Base-by-base conservation (phyloP, 2,329 filamentous ascomycete species). In the Fusarium austroafricanum region DNA sequence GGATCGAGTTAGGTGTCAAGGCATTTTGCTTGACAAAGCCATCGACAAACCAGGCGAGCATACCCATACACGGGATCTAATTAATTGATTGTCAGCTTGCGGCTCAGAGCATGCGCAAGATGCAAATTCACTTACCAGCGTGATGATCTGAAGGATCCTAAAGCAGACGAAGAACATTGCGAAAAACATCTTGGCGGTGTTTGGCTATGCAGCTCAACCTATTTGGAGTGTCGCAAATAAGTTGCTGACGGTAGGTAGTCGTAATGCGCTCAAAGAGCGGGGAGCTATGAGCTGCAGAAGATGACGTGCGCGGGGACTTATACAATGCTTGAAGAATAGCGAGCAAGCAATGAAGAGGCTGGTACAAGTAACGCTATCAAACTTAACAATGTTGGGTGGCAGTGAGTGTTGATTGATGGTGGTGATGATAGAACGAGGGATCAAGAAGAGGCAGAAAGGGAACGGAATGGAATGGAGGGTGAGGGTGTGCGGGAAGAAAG, bases 41-140 rank as follows among this genome's bases (percentile, higher is more conserved):
- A 77, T 90, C 78, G 68, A 91, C 85, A 75, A 91, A 90, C 82
- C 85, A 90, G 71, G 86, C 84, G 53, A 90, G 85, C 85, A 91
- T 90, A 79, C 89, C 88, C 77, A 91, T 83, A 23, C 81, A 84
- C 42, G 88, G 88, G 75, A 90, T 89, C 88, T 90, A 68, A 15
- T 47, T 7, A 17, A 44, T 23, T 17, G 2, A 44, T 58, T 29
- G 54, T 73, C 51, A 60, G 49, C 9, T 40, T 18, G 21, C 5
- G 11, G 26, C 3, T 20, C 12, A 15, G 5, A 11, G 10, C 10
- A 37, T 29, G 37, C 6, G 37, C n/a, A 11, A 9, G 14, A 10
- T n/a, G 9, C 12, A 7, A 12, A 31, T 33, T 39, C 31, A 20
- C 83, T 74, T 82, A 90, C 88, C 79, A 90, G 71, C 42, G 88